These are phyloP conservation scores for Prunus yedoensis DNA, from an alignment of 331 rosid species.

Conservation along the genomic window DNA sequence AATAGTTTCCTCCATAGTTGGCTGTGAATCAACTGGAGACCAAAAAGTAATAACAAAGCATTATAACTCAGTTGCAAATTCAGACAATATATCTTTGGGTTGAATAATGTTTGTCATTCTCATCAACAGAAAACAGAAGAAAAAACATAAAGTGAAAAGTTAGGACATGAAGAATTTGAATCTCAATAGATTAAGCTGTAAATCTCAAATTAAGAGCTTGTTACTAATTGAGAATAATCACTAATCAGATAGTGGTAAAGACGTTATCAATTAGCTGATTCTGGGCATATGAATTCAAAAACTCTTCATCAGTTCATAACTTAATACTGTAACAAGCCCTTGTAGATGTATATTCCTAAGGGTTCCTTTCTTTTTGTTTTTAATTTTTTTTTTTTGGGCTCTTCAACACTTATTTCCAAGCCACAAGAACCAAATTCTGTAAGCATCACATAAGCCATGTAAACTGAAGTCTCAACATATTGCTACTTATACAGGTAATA, in stretches of 20 bases:
- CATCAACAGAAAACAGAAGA: neutral
- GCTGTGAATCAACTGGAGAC: slow-evolving; percentile 83
- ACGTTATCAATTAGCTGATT: neutral
- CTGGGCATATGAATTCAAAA: neutral
- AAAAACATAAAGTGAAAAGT: neutral
- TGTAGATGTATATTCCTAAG: neutral
- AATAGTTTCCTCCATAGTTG: slow-evolving; percentile 89
- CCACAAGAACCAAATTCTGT: neutral
- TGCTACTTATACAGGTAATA: neutral
- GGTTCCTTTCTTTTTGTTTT: neutral
- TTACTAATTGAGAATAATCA: neutral
- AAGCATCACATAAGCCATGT: neutral
- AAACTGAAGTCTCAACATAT: neutral
- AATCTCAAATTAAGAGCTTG: neutral
- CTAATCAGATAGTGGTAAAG: neutral
- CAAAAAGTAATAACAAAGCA: slow-evolving; percentile 7
- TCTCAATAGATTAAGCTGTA: neutral
- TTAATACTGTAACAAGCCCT: neutral
- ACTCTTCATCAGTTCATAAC: neutral
- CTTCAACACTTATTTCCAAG: neutral
- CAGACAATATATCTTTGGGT: neutral
- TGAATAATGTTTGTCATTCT: neutral
- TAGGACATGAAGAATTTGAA: neutral
- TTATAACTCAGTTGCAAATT: neutral
- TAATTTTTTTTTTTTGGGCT: neutral